These are phyloP conservation scores for Babesia sp. DNA, from an alignment of 169 alveolate species.

Conservation along the genomic window DNA sequence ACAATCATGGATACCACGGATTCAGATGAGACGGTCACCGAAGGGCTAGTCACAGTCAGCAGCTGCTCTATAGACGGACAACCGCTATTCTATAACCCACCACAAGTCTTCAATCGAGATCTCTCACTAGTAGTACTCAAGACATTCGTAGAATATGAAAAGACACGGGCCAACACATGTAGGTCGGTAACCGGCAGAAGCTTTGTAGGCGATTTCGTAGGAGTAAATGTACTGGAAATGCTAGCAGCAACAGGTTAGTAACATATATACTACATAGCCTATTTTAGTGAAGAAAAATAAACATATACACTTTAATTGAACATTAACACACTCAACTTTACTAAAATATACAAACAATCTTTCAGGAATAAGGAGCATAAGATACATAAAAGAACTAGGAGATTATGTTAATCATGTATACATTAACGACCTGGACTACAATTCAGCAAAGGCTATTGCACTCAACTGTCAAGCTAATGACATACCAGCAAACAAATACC, in stretches of 20 bases:
- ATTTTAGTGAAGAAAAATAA: background rate
- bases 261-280: background rate
- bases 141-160: conserved; percentile 73
- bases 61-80: conserved; percentile 62
- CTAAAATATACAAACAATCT: too few species aligned
- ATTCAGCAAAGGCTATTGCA: conserved; percentile 70
- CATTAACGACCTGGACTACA: conserved; percentile 86
- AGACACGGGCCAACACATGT: conserved; percentile 33
- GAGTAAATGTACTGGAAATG: conserved; percentile 75
- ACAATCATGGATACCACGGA: background rate
- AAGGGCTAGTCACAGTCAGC: conserved; percentile 77
- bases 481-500: conserved; percentile 53
- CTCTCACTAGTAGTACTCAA: conserved; percentile 83
- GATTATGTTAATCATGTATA: conserved; percentile 74
- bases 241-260: conserved; percentile 78
- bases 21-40: conserved; percentile 38
- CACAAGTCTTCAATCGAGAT: conserved; percentile 93
- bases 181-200: conserved; percentile 11
- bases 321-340: background rate
- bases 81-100: conserved; percentile 86
- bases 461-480: conserved; percentile 63
- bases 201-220: conserved; percentile 53
- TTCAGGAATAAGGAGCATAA: conserved; percentile 85
- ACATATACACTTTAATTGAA: background rate
- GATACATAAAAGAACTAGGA: conserved; percentile 87